Base-by-base conservation (phyloP, 73 alveolate species). In the Paramecium sonneborni region DNA sequence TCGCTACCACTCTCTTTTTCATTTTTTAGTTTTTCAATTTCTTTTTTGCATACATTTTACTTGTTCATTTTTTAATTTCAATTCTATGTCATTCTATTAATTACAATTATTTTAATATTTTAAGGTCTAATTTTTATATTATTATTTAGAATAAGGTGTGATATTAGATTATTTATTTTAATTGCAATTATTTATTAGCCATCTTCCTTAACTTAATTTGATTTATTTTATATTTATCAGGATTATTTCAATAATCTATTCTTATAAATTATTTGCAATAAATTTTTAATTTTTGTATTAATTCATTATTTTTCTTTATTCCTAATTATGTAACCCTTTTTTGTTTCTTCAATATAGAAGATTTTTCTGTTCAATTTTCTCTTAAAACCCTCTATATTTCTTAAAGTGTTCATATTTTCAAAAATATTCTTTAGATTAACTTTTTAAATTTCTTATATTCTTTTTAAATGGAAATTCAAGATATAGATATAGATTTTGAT, bases 1-100 rank as follows among this genome's bases (percentile, higher is more conserved):
- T 85, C 9, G 92, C 92, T 12, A 85, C 86, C 6, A 85, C 57
- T 85, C 92, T 85, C 79, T 85, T 85, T 35, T 85, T 85, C 41
- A 85, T 56, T 21, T 85, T 85, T 41, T 85, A 56, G 6, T 85
- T 85, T 10, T 85, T 85, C 24, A 56, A 18, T 57, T 85, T 85
- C 52, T 85, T 85, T 69, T 56, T 85, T 0, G 92, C 92, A 23
- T 85, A 30, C 30, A 32, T 56, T 2, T 28, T 56, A 46, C 85
- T 39, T 6, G 37, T 15, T 52, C 52, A 85, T 85, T 85, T 5
- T 56, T 72, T 3, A 85, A 21, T 34, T 3, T 11, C 3, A 85
- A 21, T 20, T 23, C 85, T 0, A 20, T 1, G 57, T 85, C 82
- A 85, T 85, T 85, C 11, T 56, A 28, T 6, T 85, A 85, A 24